These are phyloP conservation scores for Earliella scabrosa DNA, from an alignment of 1,284 basidiomycete species.

Conservation along the genomic window DNA sequence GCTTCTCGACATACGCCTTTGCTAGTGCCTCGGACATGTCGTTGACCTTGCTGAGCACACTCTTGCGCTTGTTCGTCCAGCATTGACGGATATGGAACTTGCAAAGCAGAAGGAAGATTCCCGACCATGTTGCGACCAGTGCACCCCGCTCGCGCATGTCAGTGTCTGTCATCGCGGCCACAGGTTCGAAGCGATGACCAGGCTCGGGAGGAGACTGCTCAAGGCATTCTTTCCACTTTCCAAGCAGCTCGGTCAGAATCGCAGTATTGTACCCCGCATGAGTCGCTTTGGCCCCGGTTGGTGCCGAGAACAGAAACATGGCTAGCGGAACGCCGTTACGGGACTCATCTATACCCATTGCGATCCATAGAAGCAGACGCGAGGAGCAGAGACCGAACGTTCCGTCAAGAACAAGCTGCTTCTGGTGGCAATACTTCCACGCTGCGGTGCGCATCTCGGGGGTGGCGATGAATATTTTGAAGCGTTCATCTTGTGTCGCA, in stretches of 20 bases:
- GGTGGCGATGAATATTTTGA: conserved; percentile 37
- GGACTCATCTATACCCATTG: conserved; percentile 37
- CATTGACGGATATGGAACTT: conserved; percentile 44
- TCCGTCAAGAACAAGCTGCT: conserved; percentile 42
- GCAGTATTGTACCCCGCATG: conserved; percentile 39
- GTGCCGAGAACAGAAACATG: conserved; percentile 43
- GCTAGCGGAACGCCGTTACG: conserved; percentile 37
- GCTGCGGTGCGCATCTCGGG: conserved; percentile 39
- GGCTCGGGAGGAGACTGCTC: not conserved
- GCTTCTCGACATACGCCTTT: not conserved
- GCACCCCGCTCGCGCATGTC: conserved; percentile 41
- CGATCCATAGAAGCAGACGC: conserved; percentile 41
- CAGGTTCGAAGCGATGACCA: conserved; percentile 28
- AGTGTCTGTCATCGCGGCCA: conserved; percentile 42
- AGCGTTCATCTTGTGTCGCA: conserved; percentile 20
- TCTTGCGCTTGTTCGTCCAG: conserved; percentile 39
- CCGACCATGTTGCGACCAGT: conserved; percentile 33
- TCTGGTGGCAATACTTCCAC: conserved; percentile 37
- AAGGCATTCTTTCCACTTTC: conserved; percentile 28
- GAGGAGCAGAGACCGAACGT: conserved; percentile 42
- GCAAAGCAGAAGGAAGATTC: conserved; percentile 41
- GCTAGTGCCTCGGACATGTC: not conserved
- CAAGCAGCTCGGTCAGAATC: conserved; percentile 36
- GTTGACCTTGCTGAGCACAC: conserved; percentile 5
- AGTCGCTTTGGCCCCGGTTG: conserved; percentile 32